Evolutionary conservation across 192 early-diverging fungal species (phyloP), one percentile per base, ranked within the genome.

Genomic region (Coemansia sp.): DNA sequence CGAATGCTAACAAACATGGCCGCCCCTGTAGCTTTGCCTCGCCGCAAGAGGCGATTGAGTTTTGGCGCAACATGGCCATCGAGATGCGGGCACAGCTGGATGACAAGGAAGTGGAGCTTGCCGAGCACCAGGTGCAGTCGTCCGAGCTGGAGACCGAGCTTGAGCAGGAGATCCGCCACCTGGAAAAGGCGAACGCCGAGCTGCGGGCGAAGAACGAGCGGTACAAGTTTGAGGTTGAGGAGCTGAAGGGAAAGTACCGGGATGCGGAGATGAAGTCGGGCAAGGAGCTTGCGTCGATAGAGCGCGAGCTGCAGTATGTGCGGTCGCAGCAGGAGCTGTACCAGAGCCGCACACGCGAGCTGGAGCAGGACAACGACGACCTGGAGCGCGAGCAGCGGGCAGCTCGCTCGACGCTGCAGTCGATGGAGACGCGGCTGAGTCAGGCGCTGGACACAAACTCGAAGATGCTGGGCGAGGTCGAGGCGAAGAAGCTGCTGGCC

Each of bases 291-390:
- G 77, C 71, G 27, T 85, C 85, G 56, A 83, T 90, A 60, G 83
- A 87, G 62, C 73, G 87, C 39, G 87, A 90, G 57, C 73, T 90
- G 28, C 87, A 90, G 44, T 76, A 81, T 60, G 64, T 90, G 31
- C 79, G 83, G 64, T 79, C 80, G 31, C 81, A 85, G 49, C 80
- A 84, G 21, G 84, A 87, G 46, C 81, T 68, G 51, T 90, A 85
- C 62, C 78, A 81, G 58, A 83, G 86, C 58, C 82, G 84, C 40
- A 85, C 83, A 19, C 78, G 85, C 12, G 87, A 88, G 50, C 55
- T 90, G 12, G 88, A 90, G 64, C 80, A 87, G 62, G 81, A 88
- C 31, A 88, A 86, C 67, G 88, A 90, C 50, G 87, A 90, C 47
- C 55, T 90, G 31, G 88, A 90, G 66, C 78, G 84, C 34, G 85